A percentile compares a stretch with the other conserved stretches of the same genome.
Conservation (phyloP, 2,329 filamentous ascomycete species). For the Ambrosiella beaveri region DNA sequence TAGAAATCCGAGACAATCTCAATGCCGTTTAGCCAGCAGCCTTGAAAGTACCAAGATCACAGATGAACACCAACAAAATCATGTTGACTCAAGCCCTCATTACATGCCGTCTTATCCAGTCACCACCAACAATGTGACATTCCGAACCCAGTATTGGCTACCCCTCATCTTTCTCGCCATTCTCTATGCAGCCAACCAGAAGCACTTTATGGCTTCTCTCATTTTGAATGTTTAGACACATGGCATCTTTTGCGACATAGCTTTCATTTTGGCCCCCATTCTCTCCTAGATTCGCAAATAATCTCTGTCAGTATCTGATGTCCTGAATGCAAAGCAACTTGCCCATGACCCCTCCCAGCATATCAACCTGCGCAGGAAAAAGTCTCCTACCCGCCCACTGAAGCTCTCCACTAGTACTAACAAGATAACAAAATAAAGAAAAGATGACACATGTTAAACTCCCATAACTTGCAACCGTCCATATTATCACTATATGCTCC, state of each 20-base stretch:
- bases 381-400: neutral
- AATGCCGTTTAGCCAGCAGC: too few relatives aligned
- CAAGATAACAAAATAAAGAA: too few relatives aligned
- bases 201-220: neutral
- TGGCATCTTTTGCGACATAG: neutral
- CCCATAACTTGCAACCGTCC: too few relatives aligned
- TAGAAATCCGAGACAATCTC: too few relatives aligned
- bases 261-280: neutral
- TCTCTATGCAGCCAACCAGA: neutral
- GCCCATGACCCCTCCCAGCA: neutral
- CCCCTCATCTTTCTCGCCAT: neutral
- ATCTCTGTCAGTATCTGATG: neutral
- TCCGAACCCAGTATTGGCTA: neutral
- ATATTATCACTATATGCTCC: too few relatives aligned
- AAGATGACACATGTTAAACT: too few relatives aligned
- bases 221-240: neutral
- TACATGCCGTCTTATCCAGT: neutral
- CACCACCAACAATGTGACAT: neutral
- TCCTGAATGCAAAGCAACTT: neutral
- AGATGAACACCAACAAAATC: too few relatives aligned
- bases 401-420: neutral
- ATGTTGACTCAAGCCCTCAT: neutral
- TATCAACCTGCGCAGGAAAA: neutral
- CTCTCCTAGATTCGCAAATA: neutral
- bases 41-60: too few relatives aligned